phyloP scores from a whole-genome alignment of 805 yeast species.

The Lipomyces chichibuensis region DNA sequence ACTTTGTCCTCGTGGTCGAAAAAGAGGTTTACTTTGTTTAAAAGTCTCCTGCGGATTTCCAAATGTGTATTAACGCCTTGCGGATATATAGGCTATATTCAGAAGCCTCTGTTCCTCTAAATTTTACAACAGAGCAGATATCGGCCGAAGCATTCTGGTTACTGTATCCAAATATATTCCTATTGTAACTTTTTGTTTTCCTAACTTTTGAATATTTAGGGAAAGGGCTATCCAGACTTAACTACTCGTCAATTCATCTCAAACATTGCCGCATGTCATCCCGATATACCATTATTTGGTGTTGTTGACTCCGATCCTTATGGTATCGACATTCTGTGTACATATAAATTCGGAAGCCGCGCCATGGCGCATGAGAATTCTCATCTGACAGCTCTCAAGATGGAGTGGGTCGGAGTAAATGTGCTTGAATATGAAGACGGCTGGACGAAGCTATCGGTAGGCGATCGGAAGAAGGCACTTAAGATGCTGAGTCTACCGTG shows the following conservation, averaged over 20 bases:
- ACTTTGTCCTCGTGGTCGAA: slow-evolving; percentile 52
- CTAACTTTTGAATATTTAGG: slow-evolving; percentile 40
- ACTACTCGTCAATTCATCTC: slow-evolving; percentile 53
- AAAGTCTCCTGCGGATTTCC: not conserved
- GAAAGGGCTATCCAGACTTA: slow-evolving; percentile 69
- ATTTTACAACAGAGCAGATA: slow-evolving; percentile 19
- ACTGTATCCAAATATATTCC: slow-evolving; percentile 44
- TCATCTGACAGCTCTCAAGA: slow-evolving; percentile 18
- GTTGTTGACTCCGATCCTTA: slow-evolving; percentile 68
- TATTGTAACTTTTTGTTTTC: not conserved
- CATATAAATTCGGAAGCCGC: slow-evolving; percentile 41
- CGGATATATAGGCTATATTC: slow-evolving; percentile 28
- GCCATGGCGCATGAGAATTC: slow-evolving; percentile 24
- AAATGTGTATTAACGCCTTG: not conserved
- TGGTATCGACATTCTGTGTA: slow-evolving; percentile 58
- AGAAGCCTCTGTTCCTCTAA: slow-evolving; percentile 12
- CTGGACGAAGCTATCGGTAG: slow-evolving; percentile 38
- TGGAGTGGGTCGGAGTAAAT: slow-evolving; percentile 49
- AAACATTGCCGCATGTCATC: slow-evolving; percentile 40
- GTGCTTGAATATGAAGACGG: slow-evolving; percentile 48
- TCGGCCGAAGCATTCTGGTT: slow-evolving; percentile 44
- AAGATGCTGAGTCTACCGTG: slow-evolving; percentile 38
- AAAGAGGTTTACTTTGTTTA: slow-evolving; percentile 48
- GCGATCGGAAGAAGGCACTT: slow-evolving; percentile 45
- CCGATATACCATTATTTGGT: slow-evolving; percentile 49